phyloP scores from a whole-genome alignment of 129 eudicot species.

The Flaveria ramosissima region DNA sequence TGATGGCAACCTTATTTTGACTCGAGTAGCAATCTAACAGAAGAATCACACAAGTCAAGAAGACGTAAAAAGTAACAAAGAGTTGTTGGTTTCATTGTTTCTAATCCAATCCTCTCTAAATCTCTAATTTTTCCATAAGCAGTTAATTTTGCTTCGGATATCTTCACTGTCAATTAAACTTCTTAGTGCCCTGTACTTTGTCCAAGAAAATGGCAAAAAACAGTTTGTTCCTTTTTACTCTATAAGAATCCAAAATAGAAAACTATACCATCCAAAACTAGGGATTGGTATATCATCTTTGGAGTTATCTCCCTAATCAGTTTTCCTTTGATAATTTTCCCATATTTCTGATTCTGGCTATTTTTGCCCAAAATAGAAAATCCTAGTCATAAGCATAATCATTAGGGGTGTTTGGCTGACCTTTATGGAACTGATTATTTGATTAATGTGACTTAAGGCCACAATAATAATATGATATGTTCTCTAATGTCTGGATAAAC shows the following conservation, averaged over 20 bases:
- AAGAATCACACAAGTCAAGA: conserved; percentile 41
- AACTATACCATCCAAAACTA: not conserved
- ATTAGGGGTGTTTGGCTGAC: not conserved
- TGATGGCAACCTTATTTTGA: conserved; percentile 44
- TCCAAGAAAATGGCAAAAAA: not conserved
- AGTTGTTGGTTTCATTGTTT: conserved; percentile 26
- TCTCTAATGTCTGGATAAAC: not conserved
- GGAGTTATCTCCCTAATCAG: not conserved
- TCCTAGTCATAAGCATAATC: too few species aligned
- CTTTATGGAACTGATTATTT: too few species aligned
- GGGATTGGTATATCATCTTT: not conserved
- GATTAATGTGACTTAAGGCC: not conserved
- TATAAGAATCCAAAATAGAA: not conserved
- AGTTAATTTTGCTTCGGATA: conserved; percentile 11
- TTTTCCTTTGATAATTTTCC: not conserved
- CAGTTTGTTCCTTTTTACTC: not conserved
- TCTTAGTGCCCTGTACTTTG: not conserved
- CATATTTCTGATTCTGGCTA: not conserved
- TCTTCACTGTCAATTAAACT: not conserved
- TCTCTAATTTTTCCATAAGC: not conserved
- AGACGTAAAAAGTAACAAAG: conserved; percentile 14
- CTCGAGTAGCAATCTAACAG: conserved; percentile 39
- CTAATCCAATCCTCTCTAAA: conserved; percentile 7
- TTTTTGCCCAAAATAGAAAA: not conserved
- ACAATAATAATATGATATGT: not conserved